Conservation (phyloP, 1,284 basidiomycete genomes). For the Agaricales sp. region DNA sequence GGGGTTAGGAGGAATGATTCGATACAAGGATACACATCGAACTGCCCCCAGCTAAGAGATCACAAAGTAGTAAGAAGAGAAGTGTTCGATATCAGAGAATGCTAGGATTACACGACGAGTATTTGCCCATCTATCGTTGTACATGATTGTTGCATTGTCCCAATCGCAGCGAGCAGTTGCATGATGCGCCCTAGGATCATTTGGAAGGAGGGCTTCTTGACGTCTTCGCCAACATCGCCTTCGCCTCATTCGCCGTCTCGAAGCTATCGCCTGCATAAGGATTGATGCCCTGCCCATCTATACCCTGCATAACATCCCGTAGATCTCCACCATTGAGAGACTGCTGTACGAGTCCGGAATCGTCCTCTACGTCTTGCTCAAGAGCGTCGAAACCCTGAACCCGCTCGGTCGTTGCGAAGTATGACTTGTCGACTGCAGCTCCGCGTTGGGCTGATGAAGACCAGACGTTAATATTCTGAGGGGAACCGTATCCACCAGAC, state of each 20-base stretch:
- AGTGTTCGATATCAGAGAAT: too few relatives aligned
- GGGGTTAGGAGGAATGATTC: too few relatives aligned
- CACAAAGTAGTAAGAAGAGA: too few relatives aligned
- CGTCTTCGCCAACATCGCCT: constrained; percentile 13
- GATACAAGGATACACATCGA: too few relatives aligned
- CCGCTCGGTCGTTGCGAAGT: background rate
- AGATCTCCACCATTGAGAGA: constrained; percentile 16
- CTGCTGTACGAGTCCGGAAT: constrained; percentile 16
- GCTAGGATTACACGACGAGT: too few relatives aligned
- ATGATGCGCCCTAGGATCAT: too few relatives aligned
- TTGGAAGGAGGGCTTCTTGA: background rate
- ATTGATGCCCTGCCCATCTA: constrained; percentile 14
- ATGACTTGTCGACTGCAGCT: background rate
- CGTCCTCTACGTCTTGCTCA: background rate
- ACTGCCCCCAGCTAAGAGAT: too few relatives aligned
- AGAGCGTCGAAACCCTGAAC: background rate
- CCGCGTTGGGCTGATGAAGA: constrained; percentile 14
- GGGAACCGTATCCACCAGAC: constrained; percentile 21
- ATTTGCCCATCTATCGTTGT: too few relatives aligned
- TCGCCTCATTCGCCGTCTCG: constrained; percentile 17
- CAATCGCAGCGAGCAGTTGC: too few relatives aligned
- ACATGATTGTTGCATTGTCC: too few relatives aligned
- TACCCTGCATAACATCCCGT: constrained; percentile 16
- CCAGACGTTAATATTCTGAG: constrained; percentile 11
- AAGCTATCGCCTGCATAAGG: constrained; percentile 17